A percentile compares a stretch with the other conserved stretches of the same genome.
phyloP scores from a whole-genome alignment of 2,329 filamentous ascomycete species.

The Parasarocladium wereldwijsianum region DNA sequence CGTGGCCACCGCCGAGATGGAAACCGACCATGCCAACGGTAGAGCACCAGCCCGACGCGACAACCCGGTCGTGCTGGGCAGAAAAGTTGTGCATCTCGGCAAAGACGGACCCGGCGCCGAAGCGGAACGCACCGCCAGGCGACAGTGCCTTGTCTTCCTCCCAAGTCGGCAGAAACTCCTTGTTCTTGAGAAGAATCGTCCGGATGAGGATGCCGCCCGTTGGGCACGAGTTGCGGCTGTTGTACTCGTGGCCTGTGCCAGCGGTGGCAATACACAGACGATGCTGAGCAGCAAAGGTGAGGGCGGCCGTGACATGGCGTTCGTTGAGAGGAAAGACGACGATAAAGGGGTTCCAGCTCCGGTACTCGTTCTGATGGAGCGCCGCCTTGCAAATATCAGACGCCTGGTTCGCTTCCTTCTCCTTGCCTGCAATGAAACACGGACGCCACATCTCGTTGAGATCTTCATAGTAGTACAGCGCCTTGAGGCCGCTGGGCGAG shows the following conservation, averaged over 20 bases:
- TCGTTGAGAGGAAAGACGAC: constrained; percentile 6
- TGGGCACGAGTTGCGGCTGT: constrained; percentile 1
- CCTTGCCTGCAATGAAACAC: background rate
- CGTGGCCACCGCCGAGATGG: constrained; percentile 7
- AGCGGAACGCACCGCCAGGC: constrained; percentile 1
- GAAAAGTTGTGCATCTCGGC: constrained; percentile 6
- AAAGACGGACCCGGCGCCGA: constrained; percentile 5
- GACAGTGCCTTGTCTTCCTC: background rate
- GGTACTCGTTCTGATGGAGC: constrained; percentile 5
- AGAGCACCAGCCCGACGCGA: constrained; percentile 4
- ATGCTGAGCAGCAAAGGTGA: constrained; percentile 5
- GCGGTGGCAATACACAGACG: constrained; percentile 1
- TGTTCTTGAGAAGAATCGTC: constrained; percentile 1
- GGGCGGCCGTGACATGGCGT: constrained; percentile 5
- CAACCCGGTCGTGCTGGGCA: constrained; percentile 2
- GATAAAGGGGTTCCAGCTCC: constrained; percentile 6
- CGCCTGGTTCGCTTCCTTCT: background rate
- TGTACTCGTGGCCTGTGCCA: constrained; percentile 1
- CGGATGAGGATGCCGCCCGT: constrained; percentile 1
- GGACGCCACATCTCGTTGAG: background rate
- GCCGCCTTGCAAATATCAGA: constrained; percentile 4
- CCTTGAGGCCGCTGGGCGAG: background rate
- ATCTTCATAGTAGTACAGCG: constrained; percentile 1
- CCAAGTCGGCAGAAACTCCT: background rate
- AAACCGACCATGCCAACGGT: constrained; percentile 7